phyloP scores from a whole-genome alignment of 2,329 filamentous ascomycete species.

The Penicillium sclerotiorum region DNA sequence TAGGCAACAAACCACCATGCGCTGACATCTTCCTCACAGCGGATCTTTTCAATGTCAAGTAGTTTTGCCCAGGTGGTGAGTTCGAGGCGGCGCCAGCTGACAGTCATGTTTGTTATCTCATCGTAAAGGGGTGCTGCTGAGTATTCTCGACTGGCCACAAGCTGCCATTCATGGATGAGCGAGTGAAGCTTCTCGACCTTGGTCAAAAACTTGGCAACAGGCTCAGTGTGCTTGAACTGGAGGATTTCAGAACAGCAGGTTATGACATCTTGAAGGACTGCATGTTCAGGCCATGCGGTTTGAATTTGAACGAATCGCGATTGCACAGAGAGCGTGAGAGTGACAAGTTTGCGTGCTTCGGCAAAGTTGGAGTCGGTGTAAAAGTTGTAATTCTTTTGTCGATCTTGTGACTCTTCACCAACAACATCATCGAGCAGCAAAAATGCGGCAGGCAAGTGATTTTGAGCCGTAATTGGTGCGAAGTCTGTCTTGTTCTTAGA shows the following conservation, averaged over 20 bases:
- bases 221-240: constrained; percentile 75
- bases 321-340: constrained; percentile 69
- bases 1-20: constrained; percentile 98
- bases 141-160: constrained; percentile 81
- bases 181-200: constrained; percentile 85
- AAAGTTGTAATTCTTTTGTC: constrained; percentile 72
- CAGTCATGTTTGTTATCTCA: constrained; percentile 75
- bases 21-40: constrained; percentile 74
- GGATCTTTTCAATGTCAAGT: constrained; percentile 79
- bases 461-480: constrained; percentile 43
- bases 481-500: constrained; percentile 26
- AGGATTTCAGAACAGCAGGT: constrained; percentile 73
- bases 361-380: constrained; percentile 78
- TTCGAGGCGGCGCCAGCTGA: constrained; percentile 88
- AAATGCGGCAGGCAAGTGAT: constrained; percentile 67
- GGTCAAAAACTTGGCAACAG: constrained; percentile 81
- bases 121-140: constrained; percentile 72
- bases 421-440: constrained; percentile 67
- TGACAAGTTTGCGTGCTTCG: constrained; percentile 74
- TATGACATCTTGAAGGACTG: constrained; percentile 79
- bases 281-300: constrained; percentile 68
- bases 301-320: constrained; percentile 71
- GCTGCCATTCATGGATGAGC: constrained; percentile 91
- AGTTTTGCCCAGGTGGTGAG: constrained; percentile 88
- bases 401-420: constrained; percentile 48